A percentile compares a stretch with the other conserved stretches of the same genome.
Conservation (phyloP, 2,329 filamentous ascomycete genomes). For the Hymenoscyphus occultus region DNA sequence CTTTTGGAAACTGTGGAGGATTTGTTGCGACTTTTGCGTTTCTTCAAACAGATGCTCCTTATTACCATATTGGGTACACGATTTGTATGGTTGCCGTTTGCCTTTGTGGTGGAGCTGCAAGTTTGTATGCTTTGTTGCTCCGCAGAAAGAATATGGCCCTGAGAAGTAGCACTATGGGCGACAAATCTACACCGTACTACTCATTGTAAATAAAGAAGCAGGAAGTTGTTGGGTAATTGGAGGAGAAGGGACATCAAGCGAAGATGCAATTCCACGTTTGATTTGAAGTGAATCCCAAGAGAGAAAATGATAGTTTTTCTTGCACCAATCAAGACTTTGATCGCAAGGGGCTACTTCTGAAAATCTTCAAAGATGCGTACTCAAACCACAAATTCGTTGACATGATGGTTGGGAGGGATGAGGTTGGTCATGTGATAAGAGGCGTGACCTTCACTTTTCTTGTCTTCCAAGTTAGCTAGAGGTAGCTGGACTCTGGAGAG, state of each 20-base stretch:
- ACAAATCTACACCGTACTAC: neutral
- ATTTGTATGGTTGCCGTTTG: constrained; percentile 56
- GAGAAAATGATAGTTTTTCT: too few relatives aligned
- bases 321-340: too few relatives aligned
- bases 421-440: too few relatives aligned
- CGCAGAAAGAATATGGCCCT: neutral
- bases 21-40: constrained; percentile 72
- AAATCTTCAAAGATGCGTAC: too few relatives aligned
- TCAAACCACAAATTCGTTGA: too few relatives aligned
- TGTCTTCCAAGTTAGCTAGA: too few relatives aligned
- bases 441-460: too few relatives aligned
- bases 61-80: constrained; percentile 68
- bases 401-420: too few relatives aligned
- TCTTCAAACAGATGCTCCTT: constrained; percentile 60
- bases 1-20: constrained; percentile 73
- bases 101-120: neutral
- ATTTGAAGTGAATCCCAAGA: too few relatives aligned
- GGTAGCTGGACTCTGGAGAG: too few relatives aligned
- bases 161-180: neutral
- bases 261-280: too few relatives aligned
- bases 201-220: neutral
- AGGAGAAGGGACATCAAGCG: neutral
- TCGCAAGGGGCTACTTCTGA: too few relatives aligned
- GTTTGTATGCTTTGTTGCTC: neutral
- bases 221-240: neutral